These are phyloP conservation scores for Podospora bellae-mahoneyi DNA, from an alignment of 495 filamentous ascomycete species.

Conservation along the genomic window DNA sequence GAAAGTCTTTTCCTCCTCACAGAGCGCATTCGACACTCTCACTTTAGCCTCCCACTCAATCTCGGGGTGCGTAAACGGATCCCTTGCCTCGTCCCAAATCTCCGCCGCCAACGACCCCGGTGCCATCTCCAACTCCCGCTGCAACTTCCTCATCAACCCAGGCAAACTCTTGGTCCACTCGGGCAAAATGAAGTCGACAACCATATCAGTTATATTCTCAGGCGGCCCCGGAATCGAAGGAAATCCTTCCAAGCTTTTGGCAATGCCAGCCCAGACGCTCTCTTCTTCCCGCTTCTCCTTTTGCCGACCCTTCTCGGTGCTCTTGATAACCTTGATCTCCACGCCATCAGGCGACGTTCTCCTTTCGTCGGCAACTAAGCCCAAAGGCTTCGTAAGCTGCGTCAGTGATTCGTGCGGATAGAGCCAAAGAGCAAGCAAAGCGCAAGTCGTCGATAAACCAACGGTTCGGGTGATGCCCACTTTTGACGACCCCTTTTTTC, in stretches of 20 bases:
- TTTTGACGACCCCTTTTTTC: slow-evolving; percentile 9
- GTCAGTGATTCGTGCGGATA: slow-evolving; percentile 38
- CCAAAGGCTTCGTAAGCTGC: neutral
- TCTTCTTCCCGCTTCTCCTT: slow-evolving; percentile 8
- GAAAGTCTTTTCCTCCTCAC: slow-evolving; percentile 75
- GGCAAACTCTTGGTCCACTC: slow-evolving; percentile 79
- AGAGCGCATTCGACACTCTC: slow-evolving; percentile 77
- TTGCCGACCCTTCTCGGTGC: slow-evolving; percentile 11
- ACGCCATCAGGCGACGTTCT: neutral
- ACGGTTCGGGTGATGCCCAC: slow-evolving; percentile 14
- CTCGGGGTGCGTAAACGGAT: slow-evolving; percentile 79
- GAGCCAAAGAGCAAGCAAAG: slow-evolving; percentile 42
- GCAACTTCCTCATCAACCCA: slow-evolving; percentile 75
- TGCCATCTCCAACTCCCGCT: slow-evolving; percentile 78
- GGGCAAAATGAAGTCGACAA: slow-evolving; percentile 69
- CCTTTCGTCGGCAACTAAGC: slow-evolving; percentile 7
- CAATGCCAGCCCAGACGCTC: slow-evolving; percentile 58
- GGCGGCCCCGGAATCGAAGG: slow-evolving; percentile 44
- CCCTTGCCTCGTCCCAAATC: slow-evolving; percentile 87
- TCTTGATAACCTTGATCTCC: neutral
- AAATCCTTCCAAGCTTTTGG: slow-evolving; percentile 53
- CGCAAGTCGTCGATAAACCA: slow-evolving; percentile 35
- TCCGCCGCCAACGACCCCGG: slow-evolving; percentile 85
- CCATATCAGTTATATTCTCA: slow-evolving; percentile 59
- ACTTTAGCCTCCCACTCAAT: slow-evolving; percentile 75